Percentiles rank a stretch among this genome's conserved stretches.
Conservation (phyloP, 2,329 filamentous ascomycete genomes). For the Chaetomiaceae sp. region DNA sequence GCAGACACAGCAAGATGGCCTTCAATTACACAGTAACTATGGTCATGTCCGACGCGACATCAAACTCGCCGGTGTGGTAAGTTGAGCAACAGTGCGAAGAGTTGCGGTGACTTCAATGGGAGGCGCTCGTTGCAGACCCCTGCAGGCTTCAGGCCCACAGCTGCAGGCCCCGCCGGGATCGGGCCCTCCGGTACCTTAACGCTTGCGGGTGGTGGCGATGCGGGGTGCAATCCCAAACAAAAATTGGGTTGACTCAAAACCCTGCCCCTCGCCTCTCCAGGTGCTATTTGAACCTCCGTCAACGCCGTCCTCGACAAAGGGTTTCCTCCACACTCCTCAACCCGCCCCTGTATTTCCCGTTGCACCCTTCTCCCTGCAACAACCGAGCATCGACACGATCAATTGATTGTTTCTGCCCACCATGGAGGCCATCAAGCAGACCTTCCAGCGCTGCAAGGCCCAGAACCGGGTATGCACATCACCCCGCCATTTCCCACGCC, state of each 20-base stretch:
- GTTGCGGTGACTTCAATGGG: no score
- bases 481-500: constrained; percentile 28
- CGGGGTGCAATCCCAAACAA: constrained; percentile 10
- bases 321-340: background rate
- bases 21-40: no score
- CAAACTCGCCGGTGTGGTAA: no score
- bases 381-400: background rate
- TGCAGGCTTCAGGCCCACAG: background rate
- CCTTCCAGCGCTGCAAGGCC: constrained; percentile 57
- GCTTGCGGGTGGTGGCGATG: background rate
- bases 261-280: constrained; percentile 7
- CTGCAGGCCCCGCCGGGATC: background rate
- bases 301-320: constrained; percentile 2
- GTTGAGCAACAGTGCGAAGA: background rate
- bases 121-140: no score
- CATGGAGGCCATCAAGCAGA: constrained; percentile 56
- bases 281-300: constrained; percentile 5
- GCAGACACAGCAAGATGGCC: no score
- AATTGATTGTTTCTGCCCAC: constrained; percentile 24
- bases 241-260: constrained; percentile 10
- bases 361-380: background rate
- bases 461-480: constrained; percentile 48
- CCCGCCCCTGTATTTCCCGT: background rate
- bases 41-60: no score
- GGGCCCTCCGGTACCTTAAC: constrained; percentile 1